Evolutionary conservation across 176 grass and related monocot species (phyloP), one percentile per base, ranked within the genome.

Genomic region (Oryza rufipogon): DNA sequence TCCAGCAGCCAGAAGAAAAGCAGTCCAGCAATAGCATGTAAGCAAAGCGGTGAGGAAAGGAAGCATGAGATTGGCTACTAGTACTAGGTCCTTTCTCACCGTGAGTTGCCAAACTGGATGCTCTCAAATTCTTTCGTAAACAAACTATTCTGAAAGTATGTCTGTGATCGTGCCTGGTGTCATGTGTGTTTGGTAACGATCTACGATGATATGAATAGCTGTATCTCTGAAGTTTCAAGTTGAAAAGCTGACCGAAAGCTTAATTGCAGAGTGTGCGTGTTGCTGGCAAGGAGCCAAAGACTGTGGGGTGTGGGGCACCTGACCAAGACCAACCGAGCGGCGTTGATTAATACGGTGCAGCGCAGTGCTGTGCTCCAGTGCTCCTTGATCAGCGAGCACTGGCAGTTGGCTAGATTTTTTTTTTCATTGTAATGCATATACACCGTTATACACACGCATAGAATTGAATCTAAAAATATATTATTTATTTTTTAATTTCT

Each of bases 141-240:
- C 63, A 74, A 80, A 19, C 60, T 73, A 13, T 22, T 22, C 38
- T 26, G 58, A 47, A 66, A 32, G 42, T 64, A n/a, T 64, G 38
- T 32, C 42, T 65, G 22, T 81, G 75, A 75, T 80, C 63, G 81
- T 80, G 61, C 10, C 33, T 68, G 7, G 0, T 63, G 72, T 5
- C 13, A 60, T 65, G 49, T 23, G 60, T 52, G 78, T 68, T 60
- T 20, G 76, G 76, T 79, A 12, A n/a, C 28, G 12, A 48, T 28
- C 23, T 0, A 11, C 22, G 23, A 4, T n/a, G 4, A 30, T 7
- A 54, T 10, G 56, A 48, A 74, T 9, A 10, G 46, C 25, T 56
- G 82, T 63, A 63, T 63, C 58, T 23, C 9, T 25, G 20, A 7
- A 38, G 38, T 46, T 44, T 39, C 83, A 66, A 32, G n/a, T 34